These are phyloP conservation scores for Rubroshorea leprosula DNA, from an alignment of 345 rosid species.

Conservation along the genomic window DNA sequence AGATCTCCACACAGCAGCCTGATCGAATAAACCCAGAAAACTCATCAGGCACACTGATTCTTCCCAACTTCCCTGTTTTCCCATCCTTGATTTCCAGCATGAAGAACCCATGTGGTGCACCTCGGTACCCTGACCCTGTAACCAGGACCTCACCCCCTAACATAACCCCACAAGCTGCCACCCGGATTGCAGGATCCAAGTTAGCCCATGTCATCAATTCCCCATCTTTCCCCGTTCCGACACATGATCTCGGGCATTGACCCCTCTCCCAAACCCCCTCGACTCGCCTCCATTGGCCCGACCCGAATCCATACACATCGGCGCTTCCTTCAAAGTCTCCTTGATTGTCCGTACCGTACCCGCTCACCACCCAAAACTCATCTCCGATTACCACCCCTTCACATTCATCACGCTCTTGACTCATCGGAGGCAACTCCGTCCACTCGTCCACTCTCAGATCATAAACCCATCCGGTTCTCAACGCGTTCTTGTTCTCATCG, in stretches of 20 bases:
- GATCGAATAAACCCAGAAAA: slow-evolving; percentile 52
- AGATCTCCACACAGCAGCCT: slow-evolving; percentile 55
- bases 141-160: slow-evolving; percentile 29
- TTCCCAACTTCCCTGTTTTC: slow-evolving; percentile 33
- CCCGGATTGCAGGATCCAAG: slow-evolving; percentile 20
- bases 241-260: slow-evolving; percentile 37
- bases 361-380: slow-evolving; percentile 66
- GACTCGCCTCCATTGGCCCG: slow-evolving; percentile 41
- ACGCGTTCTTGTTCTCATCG: slow-evolving; percentile 64
- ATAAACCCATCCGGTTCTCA: slow-evolving; percentile 51
- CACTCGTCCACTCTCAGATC: slow-evolving; percentile 49
- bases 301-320: slow-evolving; percentile 28
- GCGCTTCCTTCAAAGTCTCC: slow-evolving; percentile 52
- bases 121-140: slow-evolving; percentile 49
- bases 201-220: slow-evolving; percentile 25
- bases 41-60: slow-evolving; percentile 28
- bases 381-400: slow-evolving; percentile 46
- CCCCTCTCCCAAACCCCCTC: slow-evolving; percentile 42
- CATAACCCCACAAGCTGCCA: slow-evolving; percentile 36
- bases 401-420: slow-evolving; percentile 65
- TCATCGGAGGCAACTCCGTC: slow-evolving; percentile 44
- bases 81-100: slow-evolving; percentile 17
- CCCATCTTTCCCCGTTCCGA: slow-evolving; percentile 25
- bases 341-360: slow-evolving; percentile 51
- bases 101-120: slow-evolving; percentile 41